phyloP scores from a whole-genome alignment of 2,329 filamentous ascomycete genomes.

The Phialophora tarda region DNA sequence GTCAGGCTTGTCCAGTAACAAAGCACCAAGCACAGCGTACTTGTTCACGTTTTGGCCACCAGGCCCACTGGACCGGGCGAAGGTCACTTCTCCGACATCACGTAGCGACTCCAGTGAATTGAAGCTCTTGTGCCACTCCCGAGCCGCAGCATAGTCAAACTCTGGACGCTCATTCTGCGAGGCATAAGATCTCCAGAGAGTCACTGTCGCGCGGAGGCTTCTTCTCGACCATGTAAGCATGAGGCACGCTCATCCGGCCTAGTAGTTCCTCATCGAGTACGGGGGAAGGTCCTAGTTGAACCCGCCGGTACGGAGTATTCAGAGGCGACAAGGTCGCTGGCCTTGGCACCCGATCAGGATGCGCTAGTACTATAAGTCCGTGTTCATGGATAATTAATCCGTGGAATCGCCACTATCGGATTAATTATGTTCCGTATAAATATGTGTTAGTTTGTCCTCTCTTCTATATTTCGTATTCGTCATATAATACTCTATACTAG shows the following conservation, averaged over 20 bases:
- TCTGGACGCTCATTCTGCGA: conserved; percentile 24
- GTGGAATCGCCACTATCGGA: too few relatives aligned
- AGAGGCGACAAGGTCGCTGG: too few relatives aligned
- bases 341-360: too few relatives aligned
- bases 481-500: too few relatives aligned
- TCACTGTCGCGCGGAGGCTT: not conserved
- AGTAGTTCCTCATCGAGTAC: not conserved
- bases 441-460: too few relatives aligned
- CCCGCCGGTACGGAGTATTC: too few relatives aligned
- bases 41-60: conserved; percentile 74
- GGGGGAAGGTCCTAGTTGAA: not conserved
- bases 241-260: not conserved
- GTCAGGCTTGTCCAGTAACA: not conserved
- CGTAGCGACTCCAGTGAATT: conserved; percentile 61
- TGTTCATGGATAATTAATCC: too few relatives aligned
- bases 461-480: too few relatives aligned
- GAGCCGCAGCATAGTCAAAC: conserved; percentile 51
- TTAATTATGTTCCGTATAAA: too few relatives aligned
- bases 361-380: too few relatives aligned
- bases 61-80: conserved; percentile 68
- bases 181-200: conserved; percentile 17
- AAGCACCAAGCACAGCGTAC: conserved; percentile 50
- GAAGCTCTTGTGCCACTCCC: conserved; percentile 63
- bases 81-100: conserved; percentile 63
- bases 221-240: conserved; percentile 14